phyloP scores from a whole-genome alignment of 441 rosid species.

The Adansonia gregorii region DNA sequence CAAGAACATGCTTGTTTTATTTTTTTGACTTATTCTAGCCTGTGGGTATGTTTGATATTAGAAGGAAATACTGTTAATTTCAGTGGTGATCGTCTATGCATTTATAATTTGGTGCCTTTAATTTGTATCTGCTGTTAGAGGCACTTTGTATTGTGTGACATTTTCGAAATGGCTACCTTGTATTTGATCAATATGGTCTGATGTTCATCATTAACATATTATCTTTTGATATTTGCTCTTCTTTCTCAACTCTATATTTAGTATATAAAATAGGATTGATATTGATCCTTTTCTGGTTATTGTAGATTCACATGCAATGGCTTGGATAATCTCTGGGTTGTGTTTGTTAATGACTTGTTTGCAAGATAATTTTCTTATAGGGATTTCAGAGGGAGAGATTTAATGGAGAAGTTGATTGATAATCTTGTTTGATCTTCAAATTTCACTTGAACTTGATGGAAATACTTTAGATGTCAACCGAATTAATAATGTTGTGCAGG shows the following conservation, averaged over 20 bases:
- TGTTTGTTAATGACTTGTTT: background rate
- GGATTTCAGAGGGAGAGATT: background rate
- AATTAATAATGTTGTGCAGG: background rate
- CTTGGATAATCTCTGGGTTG: background rate
- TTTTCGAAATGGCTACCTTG: background rate
- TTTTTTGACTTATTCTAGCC: background rate
- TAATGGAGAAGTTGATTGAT: background rate
- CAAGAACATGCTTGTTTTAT: background rate
- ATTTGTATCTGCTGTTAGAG: background rate
- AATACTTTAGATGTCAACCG: background rate
- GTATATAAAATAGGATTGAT: background rate
- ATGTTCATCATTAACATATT: background rate
- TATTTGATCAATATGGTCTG: background rate
- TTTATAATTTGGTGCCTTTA: background rate
- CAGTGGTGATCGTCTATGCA: background rate
- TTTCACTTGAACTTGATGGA: background rate
- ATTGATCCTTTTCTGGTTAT: background rate
- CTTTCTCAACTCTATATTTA: background rate
- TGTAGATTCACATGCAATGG: background rate
- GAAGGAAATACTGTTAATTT: conserved; percentile 2
- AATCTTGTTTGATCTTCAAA: background rate
- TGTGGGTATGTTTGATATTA: background rate
- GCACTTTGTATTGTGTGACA: background rate
- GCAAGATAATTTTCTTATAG: background rate
- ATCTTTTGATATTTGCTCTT: background rate